Base-by-base conservation (phyloP, 805 yeast genomes). In the Candida parachauliodes region DNA sequence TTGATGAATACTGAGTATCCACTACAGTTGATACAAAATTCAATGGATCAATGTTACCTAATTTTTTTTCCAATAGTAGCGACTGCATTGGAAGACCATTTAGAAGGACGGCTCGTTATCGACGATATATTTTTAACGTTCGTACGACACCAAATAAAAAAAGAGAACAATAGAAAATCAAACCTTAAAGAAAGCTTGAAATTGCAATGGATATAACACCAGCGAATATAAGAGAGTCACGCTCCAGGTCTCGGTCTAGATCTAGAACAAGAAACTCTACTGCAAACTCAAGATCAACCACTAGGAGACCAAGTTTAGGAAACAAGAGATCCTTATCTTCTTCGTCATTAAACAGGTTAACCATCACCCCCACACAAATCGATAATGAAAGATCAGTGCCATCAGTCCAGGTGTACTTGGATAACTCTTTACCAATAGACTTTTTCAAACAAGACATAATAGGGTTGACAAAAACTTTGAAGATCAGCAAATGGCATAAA, bases 371-470 rank as follows among this genome's bases (percentile, higher is more conserved):
- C 8, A 53, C 65, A 2, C 28, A 50, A 18, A 47, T 59, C 19
- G 64, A 57, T 20, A 42, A 44, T 15, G 68, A 62, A 19, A 60
- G 54, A 24, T 32, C 70, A 42, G 50, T 76, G 59, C 51, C 83
- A 60, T 32, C 75, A 55, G 74, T 81, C 5, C 70, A 72, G 31
- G 83, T 79, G 9, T 66, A 65, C 2, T 62, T 89, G 33, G 96
- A 89, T 57, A 81, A 85, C 51, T 62, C 83, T 1, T 68, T 89
- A 40, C 97, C 97, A 0, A 50, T 68, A n/a, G 91, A 83, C 49
- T 89, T 87, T 57, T 82, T 91, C 60, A 83, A 84, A 52, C 84
- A 83, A 44, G 96, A 89, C 55, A 66, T 91, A 28, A 55, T 88
- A 22, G 73, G 80, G 2, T 67, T 86, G 25, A 56, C 82, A 23